phyloP scores from a whole-genome alignment of 805 yeast species.

The Candida anglica region DNA sequence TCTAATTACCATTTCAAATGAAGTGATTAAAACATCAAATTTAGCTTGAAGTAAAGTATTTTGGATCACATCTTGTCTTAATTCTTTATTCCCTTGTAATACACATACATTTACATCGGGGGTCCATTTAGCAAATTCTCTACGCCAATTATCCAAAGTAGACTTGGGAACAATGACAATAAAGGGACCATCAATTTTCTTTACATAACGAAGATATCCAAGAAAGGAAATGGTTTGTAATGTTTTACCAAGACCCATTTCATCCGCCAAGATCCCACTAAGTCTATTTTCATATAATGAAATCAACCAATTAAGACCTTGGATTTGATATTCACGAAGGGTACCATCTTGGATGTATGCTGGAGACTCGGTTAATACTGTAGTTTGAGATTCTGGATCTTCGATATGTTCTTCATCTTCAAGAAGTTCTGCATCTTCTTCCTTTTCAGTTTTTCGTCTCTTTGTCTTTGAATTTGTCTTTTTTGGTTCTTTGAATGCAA shows the following conservation, averaged over 20 bases:
- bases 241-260: constrained; percentile 97
- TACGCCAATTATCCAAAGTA: constrained; percentile 92
- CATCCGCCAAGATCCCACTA: constrained; percentile 94
- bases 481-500: constrained; percentile 29
- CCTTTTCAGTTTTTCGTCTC: constrained; percentile 87
- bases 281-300: constrained; percentile 82
- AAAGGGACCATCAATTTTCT: constrained; percentile 83
- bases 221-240: constrained; percentile 89
- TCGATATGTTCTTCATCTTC: constrained; percentile 72
- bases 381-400: constrained; percentile 43
- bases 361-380: constrained; percentile 85
- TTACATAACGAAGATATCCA: constrained; percentile 79
- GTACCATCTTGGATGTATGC: constrained; percentile 64
- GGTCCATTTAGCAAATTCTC: constrained; percentile 94
- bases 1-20: constrained; percentile 89
- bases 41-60: constrained; percentile 61
- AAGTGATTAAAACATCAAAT: constrained; percentile 86
- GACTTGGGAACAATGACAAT: constrained; percentile 93
- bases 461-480: constrained; percentile 13
- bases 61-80: constrained; percentile 57
- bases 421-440: constrained; percentile 90
- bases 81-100: constrained; percentile 87
- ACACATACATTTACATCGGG: constrained; percentile 87
- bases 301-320: constrained; percentile 93
- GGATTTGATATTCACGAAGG: constrained; percentile 87